Evolutionary conservation across 352 stramenopile species (phyloP).

Genomic region (Phytophthora fragariaefolia): DNA sequence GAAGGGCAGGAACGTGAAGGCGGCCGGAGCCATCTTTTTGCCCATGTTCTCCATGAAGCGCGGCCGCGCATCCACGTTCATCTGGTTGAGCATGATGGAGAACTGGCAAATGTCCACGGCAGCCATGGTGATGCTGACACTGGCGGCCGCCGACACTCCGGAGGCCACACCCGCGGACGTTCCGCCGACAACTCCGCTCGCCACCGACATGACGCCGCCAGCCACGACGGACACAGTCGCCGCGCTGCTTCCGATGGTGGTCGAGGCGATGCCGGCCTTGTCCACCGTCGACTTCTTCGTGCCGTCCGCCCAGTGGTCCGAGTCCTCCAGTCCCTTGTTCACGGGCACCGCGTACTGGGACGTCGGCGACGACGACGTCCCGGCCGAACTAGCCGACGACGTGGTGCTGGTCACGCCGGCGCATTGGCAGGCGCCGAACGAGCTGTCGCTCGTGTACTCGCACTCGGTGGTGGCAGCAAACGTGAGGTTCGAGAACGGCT

Average conservation of each 20-base stretch:
- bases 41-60: constrained; percentile 83
- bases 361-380: constrained; percentile 16
- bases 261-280: constrained; percentile 66
- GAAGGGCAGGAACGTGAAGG: constrained; percentile 75
- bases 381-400: constrained; percentile 23
- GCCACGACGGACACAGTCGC: constrained; percentile 68
- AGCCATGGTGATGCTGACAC: constrained; percentile 72
- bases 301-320: constrained; percentile 71
- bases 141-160: constrained; percentile 63
- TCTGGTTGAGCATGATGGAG: constrained; percentile 85
- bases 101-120: constrained; percentile 84
- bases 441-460: constrained; percentile 60
- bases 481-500: constrained; percentile 62
- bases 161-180: constrained; percentile 63
- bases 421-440: constrained; percentile 68
- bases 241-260: constrained; percentile 60
- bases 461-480: constrained; percentile 63
- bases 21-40: constrained; percentile 66
- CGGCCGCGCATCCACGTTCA: constrained; percentile 80
- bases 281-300: constrained; percentile 65
- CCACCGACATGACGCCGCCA: constrained; percentile 69
- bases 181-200: constrained; percentile 59
- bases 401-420: constrained; percentile 44
- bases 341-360: constrained; percentile 44
- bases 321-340: constrained; percentile 71